Conservation (phyloP, 352 stramenopile genomes). For the Pythium myriotylum region DNA sequence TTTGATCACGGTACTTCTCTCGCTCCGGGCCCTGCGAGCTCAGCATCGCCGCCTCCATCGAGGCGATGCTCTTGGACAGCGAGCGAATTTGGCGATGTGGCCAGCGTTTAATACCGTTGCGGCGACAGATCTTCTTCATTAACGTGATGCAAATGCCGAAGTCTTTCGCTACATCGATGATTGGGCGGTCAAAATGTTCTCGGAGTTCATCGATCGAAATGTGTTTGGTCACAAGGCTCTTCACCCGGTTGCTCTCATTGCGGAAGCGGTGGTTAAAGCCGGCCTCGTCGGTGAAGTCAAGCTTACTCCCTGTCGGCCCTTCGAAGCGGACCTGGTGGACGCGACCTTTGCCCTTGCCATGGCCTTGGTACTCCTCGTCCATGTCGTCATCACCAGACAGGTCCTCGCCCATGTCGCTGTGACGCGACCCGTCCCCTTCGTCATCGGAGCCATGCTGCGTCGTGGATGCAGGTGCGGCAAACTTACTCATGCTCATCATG, state of each 20-base stretch:
- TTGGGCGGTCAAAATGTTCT: constrained; percentile 84
- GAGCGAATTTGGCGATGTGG: constrained; percentile 75
- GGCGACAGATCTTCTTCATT: constrained; percentile 83
- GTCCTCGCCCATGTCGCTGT: constrained; percentile 41
- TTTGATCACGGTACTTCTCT: constrained; percentile 88
- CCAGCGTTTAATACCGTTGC: constrained; percentile 75
- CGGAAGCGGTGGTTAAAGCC: constrained; percentile 77
- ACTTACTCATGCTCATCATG: constrained; percentile 75
- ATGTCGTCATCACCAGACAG: constrained; percentile 38
- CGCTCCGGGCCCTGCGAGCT: constrained; percentile 75
- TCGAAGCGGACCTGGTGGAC: constrained; percentile 81
- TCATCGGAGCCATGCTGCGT: constrained; percentile 40
- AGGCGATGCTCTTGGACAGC: constrained; percentile 86
- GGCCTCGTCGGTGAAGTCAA: constrained; percentile 75
- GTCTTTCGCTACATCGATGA: constrained; percentile 89
- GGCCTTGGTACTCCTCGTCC: constrained; percentile 30
- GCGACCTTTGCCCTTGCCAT: constrained; percentile 39
- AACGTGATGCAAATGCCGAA: constrained; percentile 91
- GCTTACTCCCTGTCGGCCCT: constrained; percentile 64
- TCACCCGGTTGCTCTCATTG: constrained; percentile 87
- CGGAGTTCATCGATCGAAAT: constrained; percentile 88
- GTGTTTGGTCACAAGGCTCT: constrained; percentile 87
- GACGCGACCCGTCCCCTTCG: constrained; percentile 22
- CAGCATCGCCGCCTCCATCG: constrained; percentile 88
- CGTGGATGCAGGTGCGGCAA: constrained; percentile 7